Evolutionary conservation across 2,329 filamentous ascomycete species (phyloP).

Genomic region (Xylaria digitata): DNA sequence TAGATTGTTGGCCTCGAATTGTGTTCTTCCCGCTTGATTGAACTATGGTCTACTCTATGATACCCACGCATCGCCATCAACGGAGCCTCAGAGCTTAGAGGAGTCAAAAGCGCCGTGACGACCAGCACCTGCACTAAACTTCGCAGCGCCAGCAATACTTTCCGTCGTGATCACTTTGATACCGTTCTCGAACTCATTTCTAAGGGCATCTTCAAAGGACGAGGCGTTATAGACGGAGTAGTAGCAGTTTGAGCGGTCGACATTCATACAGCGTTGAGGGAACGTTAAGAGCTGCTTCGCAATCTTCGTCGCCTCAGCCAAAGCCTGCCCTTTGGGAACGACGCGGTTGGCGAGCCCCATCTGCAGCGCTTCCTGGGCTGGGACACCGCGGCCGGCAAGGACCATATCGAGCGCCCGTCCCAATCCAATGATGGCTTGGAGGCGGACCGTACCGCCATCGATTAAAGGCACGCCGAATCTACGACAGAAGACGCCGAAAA

Average conservation of each 20-base stretch:
- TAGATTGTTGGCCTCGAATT: too few relatives aligned
- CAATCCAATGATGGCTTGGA: slow-evolving; percentile 21
- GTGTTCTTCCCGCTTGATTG: too few relatives aligned
- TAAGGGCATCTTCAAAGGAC: slow-evolving; percentile 24
- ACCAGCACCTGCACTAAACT: slow-evolving; percentile 18
- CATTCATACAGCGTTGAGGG: slow-evolving; percentile 23
- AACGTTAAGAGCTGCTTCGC: slow-evolving; percentile 18
- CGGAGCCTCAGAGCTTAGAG: too few relatives aligned
- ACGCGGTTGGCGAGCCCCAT: slow-evolving; percentile 26
- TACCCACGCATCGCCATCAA: too few relatives aligned
- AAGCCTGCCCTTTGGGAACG: slow-evolving; percentile 22
- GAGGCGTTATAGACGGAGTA: slow-evolving; percentile 23
- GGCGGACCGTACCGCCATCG: slow-evolving; percentile 24
- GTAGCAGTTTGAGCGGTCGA: slow-evolving; percentile 21
- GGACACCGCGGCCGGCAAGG: slow-evolving; percentile 18
- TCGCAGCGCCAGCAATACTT: slow-evolving; percentile 21
- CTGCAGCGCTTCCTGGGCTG: slow-evolving; percentile 23
- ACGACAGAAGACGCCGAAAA: slow-evolving; percentile 27
- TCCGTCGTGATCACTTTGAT: slow-evolving; percentile 22
- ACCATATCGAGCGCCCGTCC: slow-evolving; percentile 24
- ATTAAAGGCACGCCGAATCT: slow-evolving; percentile 25
- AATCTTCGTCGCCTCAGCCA: slow-evolving; percentile 21
- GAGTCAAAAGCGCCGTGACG: slow-evolving; percentile 10
- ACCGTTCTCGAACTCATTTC: slow-evolving; percentile 21
- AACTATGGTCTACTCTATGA: not conserved